Evolutionary conservation across 2,329 filamentous ascomycete species (phyloP), one percentile per base, ranked within the genome.

Genomic region (Endothia cerciana): DNA sequence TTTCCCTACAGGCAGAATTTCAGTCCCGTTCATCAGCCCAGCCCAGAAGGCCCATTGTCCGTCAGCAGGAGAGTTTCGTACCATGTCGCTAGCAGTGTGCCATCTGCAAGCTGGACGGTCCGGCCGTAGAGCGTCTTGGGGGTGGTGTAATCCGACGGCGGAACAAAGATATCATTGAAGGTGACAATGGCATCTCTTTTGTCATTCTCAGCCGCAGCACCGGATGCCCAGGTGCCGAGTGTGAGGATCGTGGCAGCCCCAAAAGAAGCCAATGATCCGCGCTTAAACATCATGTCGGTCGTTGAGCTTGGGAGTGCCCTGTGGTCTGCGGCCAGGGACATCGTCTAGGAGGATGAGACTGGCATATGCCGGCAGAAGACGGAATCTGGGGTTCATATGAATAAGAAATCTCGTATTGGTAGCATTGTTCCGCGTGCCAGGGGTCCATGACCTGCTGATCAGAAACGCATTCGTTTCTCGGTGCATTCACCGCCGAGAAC

Each of bases 151-250:
- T 38, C 33, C 10, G 33, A 22, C n/a, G 55, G 55, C 1, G 55
- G 55, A 40, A 38, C 55, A n/a, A 57, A 57, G 22, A 57, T 40
- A 22, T 57, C 36, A 13, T 57, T 57, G 33, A 38, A 57, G 36
- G 55, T 57, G 11, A 57, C 55, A 40, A 40, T 25, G 4, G 25
- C 36, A 40, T 57, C 55, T 40, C 55, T 38, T n/a, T 57, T 57
- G 10, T 40, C 55, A 7, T 11, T 57, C n/a, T 57, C 55, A 40
- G 36, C 55, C 5, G 36, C n/a, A 22, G 28, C 15, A 11, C 28
- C 5, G 13, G 22, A 33, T 2, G 25, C 25, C 49, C 49, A 53
- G 25, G 13, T 2, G 25, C 30, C 25, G 0, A 36, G 51, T 30
- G 28, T n/a, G 15, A 55, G 22, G 22, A 49, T 25, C 4, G 22